These are phyloP conservation scores for Haematococcus sp. DNA, from an alignment of 139 green algal species.

Conservation along the genomic window DNA sequence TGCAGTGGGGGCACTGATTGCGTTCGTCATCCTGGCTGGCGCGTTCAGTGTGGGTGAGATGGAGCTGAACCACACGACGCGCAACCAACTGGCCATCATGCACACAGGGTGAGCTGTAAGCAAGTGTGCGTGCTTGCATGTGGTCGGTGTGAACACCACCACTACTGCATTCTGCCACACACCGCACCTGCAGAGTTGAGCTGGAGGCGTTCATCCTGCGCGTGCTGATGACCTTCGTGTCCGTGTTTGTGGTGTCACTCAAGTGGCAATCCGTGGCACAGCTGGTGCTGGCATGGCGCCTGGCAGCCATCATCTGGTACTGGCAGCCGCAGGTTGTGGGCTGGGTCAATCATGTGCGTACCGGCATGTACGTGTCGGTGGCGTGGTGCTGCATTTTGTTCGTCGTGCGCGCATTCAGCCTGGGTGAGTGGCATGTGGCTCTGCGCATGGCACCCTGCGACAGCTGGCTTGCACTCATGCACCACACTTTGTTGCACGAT, in stretches of 20 bases:
- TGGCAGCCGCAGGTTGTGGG: constrained; percentile 8
- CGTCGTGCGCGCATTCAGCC: background rate
- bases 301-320: background rate
- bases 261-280: background rate
- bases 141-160: too few relatives aligned
- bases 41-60: constrained; percentile 2
- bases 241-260: background rate
- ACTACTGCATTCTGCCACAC: too few relatives aligned
- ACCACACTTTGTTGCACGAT: too few relatives aligned
- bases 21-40: constrained; percentile 4
- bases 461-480: too few relatives aligned
- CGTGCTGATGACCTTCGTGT: background rate
- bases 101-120: constrained; percentile 7
- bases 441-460: too few relatives aligned
- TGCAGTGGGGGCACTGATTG: background rate
- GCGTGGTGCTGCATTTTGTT: background rate
- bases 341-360: constrained; percentile 10
- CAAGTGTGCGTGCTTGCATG: too few relatives aligned
- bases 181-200: constrained; percentile 17
- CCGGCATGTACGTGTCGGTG: constrained; percentile 1
- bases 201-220: background rate
- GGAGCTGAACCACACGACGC: constrained; percentile 1
- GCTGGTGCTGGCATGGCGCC: background rate
- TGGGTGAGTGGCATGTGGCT: background rate
- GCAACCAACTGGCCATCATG: constrained; percentile 6